phyloP scores from a whole-genome alignment of 768 basidiomycete species.

The Clavaria fumosa region DNA sequence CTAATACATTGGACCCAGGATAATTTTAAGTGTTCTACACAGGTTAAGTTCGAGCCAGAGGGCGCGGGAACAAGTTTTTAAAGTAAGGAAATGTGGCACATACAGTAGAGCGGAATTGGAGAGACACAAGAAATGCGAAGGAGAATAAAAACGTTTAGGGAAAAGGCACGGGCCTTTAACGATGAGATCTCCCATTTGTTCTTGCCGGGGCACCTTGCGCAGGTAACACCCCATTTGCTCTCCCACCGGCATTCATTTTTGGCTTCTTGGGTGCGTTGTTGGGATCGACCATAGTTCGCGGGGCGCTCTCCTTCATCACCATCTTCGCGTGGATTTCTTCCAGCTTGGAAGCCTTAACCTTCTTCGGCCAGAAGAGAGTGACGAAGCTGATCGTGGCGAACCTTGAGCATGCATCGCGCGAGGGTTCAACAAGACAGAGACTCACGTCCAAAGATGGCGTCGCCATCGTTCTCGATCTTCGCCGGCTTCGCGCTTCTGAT shows the following conservation, averaged over 20 bases:
- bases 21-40: too few species aligned
- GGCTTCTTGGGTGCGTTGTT: constrained; percentile 40
- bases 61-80: too few species aligned
- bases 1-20: too few species aligned
- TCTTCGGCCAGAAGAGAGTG: constrained; percentile 94
- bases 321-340: constrained; percentile 95
- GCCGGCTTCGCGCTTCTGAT: constrained; percentile 58
- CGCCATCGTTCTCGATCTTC: constrained; percentile 81
- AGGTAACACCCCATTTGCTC: constrained; percentile 37
- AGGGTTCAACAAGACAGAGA: constrained; percentile 15
- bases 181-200: too few species aligned
- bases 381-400: constrained; percentile 88
- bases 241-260: constrained; percentile 32
- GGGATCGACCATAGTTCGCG: constrained; percentile 38
- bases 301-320: constrained; percentile 73
- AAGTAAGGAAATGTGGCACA: constrained; percentile 11
- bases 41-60: too few species aligned
- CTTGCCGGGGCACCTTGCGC: constrained; percentile 42
- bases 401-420: too few species aligned
- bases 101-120: constrained; percentile 13
- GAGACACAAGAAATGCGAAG: not conserved
- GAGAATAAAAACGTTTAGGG: constrained; percentile 6
- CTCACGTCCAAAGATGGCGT: constrained; percentile 93
- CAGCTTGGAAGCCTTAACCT: constrained; percentile 84
- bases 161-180: too few species aligned